Evolutionary conservation across 768 basidiomycete genomes (phyloP), one percentile per base, ranked within the genome.

Genomic region (Epithele typhae): DNA sequence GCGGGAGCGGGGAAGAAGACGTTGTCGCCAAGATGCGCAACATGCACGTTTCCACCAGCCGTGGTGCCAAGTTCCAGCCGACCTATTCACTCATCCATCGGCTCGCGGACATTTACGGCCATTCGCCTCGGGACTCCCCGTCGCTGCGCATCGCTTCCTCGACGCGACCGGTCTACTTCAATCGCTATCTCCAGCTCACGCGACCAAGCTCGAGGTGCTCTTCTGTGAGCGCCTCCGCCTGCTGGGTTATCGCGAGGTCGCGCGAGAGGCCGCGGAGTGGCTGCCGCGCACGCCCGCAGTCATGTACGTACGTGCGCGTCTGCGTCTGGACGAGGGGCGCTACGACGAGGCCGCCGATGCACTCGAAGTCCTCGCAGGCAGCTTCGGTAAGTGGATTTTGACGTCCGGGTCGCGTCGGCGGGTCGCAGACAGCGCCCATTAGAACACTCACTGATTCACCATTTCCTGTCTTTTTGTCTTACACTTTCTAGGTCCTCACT

Each of bases 231-330:
- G 72, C 23, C 72, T 95, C 37, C 73, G 87, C 30, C 61, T 68
- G 2, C 67, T 87, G 43, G 84, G 82, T 14, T 83, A 85, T 57
- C 69, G 73, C 47, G 72, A 77, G 48, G 70, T 78, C 27, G 74
- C 87, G 1, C 66, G 75, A 40, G 83, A 86, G 50, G 69, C 88
- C 45, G 66, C 90, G 37, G 79, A 79, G 19, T 87, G 87, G 80
- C 75, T 93, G 22, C 92, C 92, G 10, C 70, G 83, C 38, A 85
- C 86, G 14, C 80, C 92, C 22, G 87, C 79, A 3, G 80, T 81
- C 40, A 74, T 76, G 24, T 95, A 90, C 63, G 77, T 94, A 32
- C 74, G 78, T 32, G 82, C 82, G 5, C 72, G 82, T 52, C 68
- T 91, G 6, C 79, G 77, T 72, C 64, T 92, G 37, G 73, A 78